A percentile compares a stretch with the other conserved stretches of the same genome.
These are phyloP conservation scores for Aureobasidium sp. DNA, from an alignment of 2,329 filamentous ascomycete genomes.

Conservation along the genomic window DNA sequence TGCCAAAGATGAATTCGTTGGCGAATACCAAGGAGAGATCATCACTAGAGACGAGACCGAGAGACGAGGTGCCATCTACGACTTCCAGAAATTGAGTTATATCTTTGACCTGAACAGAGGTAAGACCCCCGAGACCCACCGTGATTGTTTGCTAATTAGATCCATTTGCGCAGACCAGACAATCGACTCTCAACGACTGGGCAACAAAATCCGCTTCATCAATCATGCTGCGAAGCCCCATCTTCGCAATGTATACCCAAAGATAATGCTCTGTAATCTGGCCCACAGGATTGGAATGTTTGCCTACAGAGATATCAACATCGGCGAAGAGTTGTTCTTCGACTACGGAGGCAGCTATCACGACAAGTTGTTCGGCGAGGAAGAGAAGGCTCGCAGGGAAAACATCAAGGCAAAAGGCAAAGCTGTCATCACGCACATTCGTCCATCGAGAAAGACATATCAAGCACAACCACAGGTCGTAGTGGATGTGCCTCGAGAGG, in stretches of 20 bases:
- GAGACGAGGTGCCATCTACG: conserved; percentile 60
- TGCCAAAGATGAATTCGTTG: conserved; percentile 62
- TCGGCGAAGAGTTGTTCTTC: conserved; percentile 74
- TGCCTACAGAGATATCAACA: conserved; percentile 58
- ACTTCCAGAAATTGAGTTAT: conserved; percentile 57
- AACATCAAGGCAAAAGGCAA: not conserved
- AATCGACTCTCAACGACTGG: conserved; percentile 67
- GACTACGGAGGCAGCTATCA: conserved; percentile 53
- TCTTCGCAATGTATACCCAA: conserved; percentile 55
- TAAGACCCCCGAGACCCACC: conserved; percentile 19
- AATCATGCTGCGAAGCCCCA: conserved; percentile 57
- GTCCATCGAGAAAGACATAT: not conserved
- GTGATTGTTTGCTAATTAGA: not conserved
- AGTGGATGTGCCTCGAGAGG: not conserved
- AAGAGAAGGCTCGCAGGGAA: not conserved
- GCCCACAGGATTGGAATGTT: conserved; percentile 68
- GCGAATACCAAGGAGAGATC: conserved; percentile 74
- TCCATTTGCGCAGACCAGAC: conserved; percentile 33
- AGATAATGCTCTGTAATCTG: conserved; percentile 65
- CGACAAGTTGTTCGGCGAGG: conserved; percentile 10
- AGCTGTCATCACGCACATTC: not conserved
- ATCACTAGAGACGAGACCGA: conserved; percentile 64
- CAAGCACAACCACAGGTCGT: not conserved
- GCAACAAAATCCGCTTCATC: conserved; percentile 77
- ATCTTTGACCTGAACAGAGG: conserved; percentile 47